Percentiles rank a stretch among this genome's conserved stretches.
These are phyloP conservation scores for Bothriochloa decipiens DNA, from an alignment of 176 grass and related monocot genomes.

Conservation along the genomic window DNA sequence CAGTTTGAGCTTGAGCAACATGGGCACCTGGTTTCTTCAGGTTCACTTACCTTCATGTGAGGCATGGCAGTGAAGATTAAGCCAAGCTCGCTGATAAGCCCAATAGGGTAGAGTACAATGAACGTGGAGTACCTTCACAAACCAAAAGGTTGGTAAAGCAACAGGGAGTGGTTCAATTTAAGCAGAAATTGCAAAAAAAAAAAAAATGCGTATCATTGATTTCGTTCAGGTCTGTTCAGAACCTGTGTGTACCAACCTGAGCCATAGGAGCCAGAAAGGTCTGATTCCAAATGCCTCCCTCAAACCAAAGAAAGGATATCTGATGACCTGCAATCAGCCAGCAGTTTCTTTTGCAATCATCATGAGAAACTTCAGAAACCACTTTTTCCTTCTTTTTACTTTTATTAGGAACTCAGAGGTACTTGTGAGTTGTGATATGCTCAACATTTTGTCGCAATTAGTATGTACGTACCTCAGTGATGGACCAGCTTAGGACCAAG, in stretches of 20 bases:
- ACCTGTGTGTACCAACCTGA: too few relatives aligned
- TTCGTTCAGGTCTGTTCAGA: too few relatives aligned
- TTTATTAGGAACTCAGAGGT: too few relatives aligned
- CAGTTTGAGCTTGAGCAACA: background rate
- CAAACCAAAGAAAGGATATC: too few relatives aligned
- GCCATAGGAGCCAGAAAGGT: too few relatives aligned
- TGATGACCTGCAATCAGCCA: too few relatives aligned
- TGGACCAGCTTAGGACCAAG: slow-evolving; percentile 71
- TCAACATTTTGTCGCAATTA: background rate
- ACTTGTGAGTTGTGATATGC: too few relatives aligned
- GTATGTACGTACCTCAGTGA: slow-evolving; percentile 51
- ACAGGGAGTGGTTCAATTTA: background rate
- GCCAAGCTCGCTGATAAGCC: slow-evolving; percentile 19
- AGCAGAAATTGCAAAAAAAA: background rate
- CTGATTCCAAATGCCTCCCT: too few relatives aligned
- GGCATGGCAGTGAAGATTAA: slow-evolving; percentile 11
- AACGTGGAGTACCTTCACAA: slow-evolving; percentile 20
- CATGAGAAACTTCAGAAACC: too few relatives aligned
- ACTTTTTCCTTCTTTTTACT: too few relatives aligned
- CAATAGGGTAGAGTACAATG: background rate
- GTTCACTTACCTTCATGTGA: slow-evolving; percentile 34
- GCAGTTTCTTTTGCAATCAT: too few relatives aligned
- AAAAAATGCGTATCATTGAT: background rate
- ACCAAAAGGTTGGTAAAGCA: background rate
- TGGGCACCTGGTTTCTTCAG: background rate